These are phyloP conservation scores for Mucor sp. DNA, from an alignment of 371 early-diverging fungal genomes.

Conservation along the genomic window DNA sequence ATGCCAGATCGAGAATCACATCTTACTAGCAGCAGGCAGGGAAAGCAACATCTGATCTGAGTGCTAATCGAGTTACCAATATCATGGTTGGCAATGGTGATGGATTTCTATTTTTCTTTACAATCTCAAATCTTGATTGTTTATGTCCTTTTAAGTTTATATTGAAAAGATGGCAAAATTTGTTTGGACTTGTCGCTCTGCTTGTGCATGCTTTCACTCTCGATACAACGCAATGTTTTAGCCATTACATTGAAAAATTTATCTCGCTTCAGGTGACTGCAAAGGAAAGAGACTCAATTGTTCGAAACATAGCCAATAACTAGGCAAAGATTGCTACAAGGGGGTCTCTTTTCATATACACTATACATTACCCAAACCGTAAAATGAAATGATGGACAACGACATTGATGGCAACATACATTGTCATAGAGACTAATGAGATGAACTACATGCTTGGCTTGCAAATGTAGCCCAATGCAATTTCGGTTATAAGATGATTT, in stretches of 20 bases:
- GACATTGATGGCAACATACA: neutral
- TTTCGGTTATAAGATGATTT: neutral
- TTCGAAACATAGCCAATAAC: constrained; percentile 27
- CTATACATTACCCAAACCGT: neutral
- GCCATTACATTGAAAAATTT: neutral
- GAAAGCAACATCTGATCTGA: neutral
- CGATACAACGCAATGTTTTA: neutral
- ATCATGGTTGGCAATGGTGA: neutral
- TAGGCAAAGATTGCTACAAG: constrained; percentile 19
- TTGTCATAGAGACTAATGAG: neutral
- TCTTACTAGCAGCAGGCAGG: neutral
- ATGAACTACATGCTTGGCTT: neutral
- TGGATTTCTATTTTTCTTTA: neutral
- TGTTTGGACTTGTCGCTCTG: neutral
- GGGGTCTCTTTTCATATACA: neutral
- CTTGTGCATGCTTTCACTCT: neutral
- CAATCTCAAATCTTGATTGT: neutral
- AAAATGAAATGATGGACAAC: neutral
- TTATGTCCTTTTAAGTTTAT: neutral
- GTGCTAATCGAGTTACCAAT: neutral
- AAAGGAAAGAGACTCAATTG: constrained; percentile 2
- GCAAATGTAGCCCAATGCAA: neutral
- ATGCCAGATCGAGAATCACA: neutral
- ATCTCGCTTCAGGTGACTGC: neutral
- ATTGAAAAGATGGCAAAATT: neutral